Percentiles rank a stretch among this genome's conserved stretches.
Evolutionary conservation across 2,329 filamentous ascomycete species (phyloP).

Genomic region (Colletotrichum chlorophyti): DNA sequence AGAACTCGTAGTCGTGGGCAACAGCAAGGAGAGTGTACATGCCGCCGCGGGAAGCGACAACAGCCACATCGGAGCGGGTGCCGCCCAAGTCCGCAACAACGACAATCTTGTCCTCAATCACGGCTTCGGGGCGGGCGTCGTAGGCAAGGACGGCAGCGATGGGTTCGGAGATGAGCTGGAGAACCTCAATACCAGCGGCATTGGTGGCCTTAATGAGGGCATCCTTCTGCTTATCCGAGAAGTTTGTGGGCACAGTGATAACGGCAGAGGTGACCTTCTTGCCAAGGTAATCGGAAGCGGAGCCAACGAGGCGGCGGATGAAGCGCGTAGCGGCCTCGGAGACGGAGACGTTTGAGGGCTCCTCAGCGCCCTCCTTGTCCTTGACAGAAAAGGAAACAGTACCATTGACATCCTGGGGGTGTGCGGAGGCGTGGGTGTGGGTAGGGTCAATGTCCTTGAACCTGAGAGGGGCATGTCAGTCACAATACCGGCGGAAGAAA

Average conservation of each 20-base stretch:
- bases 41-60: slow-evolving; percentile 89
- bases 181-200: slow-evolving; percentile 82
- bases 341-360: slow-evolving; percentile 73
- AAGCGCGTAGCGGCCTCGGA: slow-evolving; percentile 86
- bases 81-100: slow-evolving; percentile 94
- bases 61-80: slow-evolving; percentile 88
- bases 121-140: slow-evolving; percentile 80
- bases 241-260: slow-evolving; percentile 93
- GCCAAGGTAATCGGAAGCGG: slow-evolving; percentile 90
- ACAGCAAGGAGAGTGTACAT: slow-evolving; percentile 97
- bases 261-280: slow-evolving; percentile 95
- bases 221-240: slow-evolving; percentile 83
- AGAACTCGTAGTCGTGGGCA: slow-evolving; percentile 93
- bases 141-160: slow-evolving; percentile 89
- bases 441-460: slow-evolving; percentile 98
- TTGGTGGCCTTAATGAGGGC: slow-evolving; percentile 80
- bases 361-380: slow-evolving; percentile 72
- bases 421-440: slow-evolving; percentile 90
- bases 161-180: slow-evolving; percentile 93
- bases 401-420: slow-evolving; percentile 78
- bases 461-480: slow-evolving; percentile 44
- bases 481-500: slow-evolving; percentile 1
- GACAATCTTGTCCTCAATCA: slow-evolving; percentile 83
- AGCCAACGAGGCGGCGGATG: slow-evolving; percentile 79
- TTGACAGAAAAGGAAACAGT: slow-evolving; percentile 83